Base-by-base conservation (phyloP, 2,329 filamentous ascomycete genomes). In the Pyricularia pennisetigena region DNA sequence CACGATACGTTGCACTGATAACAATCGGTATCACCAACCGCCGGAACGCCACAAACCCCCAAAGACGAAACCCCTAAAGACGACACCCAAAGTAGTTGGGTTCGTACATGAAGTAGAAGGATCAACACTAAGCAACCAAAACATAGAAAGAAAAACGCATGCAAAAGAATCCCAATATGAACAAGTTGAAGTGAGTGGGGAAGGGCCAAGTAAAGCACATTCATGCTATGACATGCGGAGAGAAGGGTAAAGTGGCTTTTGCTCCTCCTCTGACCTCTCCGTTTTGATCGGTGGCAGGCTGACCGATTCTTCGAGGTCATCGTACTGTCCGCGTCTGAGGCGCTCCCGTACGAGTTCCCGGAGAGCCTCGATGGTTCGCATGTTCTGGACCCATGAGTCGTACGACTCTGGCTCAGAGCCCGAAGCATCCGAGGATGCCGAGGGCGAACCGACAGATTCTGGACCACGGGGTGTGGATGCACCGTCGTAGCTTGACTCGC, bases 301-400 rank as follows among this genome's bases (percentile, higher is more conserved):
- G 74, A 70, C 76, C 54, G 64, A 49, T 29, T 71, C 70, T 10
- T 70, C 74, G 4, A 78, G 78, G 20, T 78, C 74, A 8, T 81
- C 80, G 71, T 84, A 90, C 68, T 88, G 84, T 71, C 80, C 80
- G 41, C 81, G 81, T 68, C 86, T 80, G n/a, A 90, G 80, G 35
- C 86, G 83, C 12, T 84, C 79, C 64, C 81, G 81, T 67, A 90
- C 81, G 70, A 86, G 85, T 70, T 85, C 82, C 57, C 86, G 82
- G 54, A 90, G 81, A 62, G 80, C 83, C 78, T 90, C 88, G 67
- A 90, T 87, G 67, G 85, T 82, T 49, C 87, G 86, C 75, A 90
- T 85, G 74, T 89, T 88, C 76, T 88, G 86, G 14, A 90, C 78
- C 87, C 87, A 90, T 68, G 82, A 80, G 73, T 90, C 87, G 74